These are phyloP conservation scores for Marsdenia floribunda DNA, from an alignment of 257 asterid genomes.

Conservation along the genomic window DNA sequence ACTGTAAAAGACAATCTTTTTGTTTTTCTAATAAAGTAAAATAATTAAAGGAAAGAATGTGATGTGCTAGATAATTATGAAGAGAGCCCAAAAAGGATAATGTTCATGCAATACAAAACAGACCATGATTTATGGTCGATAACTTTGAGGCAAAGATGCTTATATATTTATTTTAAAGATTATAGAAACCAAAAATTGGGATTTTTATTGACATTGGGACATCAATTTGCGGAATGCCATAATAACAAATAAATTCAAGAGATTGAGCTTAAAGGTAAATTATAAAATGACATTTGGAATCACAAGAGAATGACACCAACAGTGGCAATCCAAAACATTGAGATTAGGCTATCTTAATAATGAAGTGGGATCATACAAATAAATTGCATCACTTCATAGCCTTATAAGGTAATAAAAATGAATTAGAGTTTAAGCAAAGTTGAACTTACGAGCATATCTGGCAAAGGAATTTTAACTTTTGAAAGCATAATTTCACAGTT, in stretches of 20 bases:
- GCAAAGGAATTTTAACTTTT: slow-evolving; percentile 84
- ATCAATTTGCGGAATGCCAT: neutral
- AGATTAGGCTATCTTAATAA: neutral
- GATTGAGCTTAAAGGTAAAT: neutral
- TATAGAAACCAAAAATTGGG: neutral
- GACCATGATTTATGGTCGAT: neutral
- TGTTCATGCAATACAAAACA: neutral
- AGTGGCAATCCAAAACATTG: neutral
- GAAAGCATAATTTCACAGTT: slow-evolving; percentile 99
- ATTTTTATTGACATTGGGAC: neutral
- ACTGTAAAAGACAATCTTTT: neutral
- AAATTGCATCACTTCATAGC: neutral
- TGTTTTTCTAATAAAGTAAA: neutral
- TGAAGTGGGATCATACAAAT: neutral
- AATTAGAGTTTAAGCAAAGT: slow-evolving; percentile 10
- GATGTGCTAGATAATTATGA: neutral
- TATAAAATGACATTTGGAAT: neutral
- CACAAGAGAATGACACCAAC: neutral
- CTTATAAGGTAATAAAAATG: neutral
- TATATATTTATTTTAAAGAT: neutral
- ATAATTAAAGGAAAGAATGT: neutral
- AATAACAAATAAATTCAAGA: neutral
- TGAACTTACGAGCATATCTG: slow-evolving; percentile 88
- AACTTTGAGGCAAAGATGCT: neutral
- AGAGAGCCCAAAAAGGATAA: neutral